Conservation (phyloP, 2,329 filamentous ascomycete genomes). For the Penicillium nordicum region DNA sequence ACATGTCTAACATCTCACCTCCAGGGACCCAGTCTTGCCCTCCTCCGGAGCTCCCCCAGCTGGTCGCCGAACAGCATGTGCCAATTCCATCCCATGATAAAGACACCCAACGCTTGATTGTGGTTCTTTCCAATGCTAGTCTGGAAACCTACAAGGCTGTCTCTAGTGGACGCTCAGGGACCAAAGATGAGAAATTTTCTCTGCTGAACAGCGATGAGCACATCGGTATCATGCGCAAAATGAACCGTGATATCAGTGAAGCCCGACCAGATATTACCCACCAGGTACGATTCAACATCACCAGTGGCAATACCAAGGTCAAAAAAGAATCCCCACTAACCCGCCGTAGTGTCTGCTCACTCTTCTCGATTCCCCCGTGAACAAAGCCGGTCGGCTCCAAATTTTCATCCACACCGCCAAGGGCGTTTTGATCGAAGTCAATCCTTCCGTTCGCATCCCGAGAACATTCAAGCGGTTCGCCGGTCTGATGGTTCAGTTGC, state of each 20-base stretch:
- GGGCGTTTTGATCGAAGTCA: conserved; percentile 95
- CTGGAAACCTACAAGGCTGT: conserved; percentile 96
- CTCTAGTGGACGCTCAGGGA: conserved; percentile 62
- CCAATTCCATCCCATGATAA: conserved; percentile 84
- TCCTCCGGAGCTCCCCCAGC: conserved; percentile 81
- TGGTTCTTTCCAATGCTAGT: conserved; percentile 94
- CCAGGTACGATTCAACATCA: conserved; percentile 63
- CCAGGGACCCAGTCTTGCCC: conserved; percentile 91
- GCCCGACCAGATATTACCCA: conserved; percentile 97
- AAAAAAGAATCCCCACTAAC: conserved; percentile 6
- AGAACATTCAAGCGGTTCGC: conserved; percentile 99
- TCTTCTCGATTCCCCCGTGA: conserved; percentile 94
- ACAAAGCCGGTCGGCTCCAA: conserved; percentile 95
- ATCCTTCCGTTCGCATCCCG: conserved; percentile 94
- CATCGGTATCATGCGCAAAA: conserved; percentile 98
- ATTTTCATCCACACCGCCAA: conserved; percentile 99
- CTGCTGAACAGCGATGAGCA: conserved; percentile 98
- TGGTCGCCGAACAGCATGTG: conserved; percentile 87
- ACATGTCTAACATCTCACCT: conserved; percentile 27
- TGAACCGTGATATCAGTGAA: conserved; percentile 98
- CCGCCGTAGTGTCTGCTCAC: conserved; percentile 80
- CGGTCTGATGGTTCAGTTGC: conserved; percentile 95
- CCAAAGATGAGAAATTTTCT: conserved; percentile 88
- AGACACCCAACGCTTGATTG: conserved; percentile 85
- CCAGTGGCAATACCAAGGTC: not conserved